Evolutionary conservation across 2,329 filamentous ascomycete genomes (phyloP).

Genomic region (Hypoxylon sp.): DNA sequence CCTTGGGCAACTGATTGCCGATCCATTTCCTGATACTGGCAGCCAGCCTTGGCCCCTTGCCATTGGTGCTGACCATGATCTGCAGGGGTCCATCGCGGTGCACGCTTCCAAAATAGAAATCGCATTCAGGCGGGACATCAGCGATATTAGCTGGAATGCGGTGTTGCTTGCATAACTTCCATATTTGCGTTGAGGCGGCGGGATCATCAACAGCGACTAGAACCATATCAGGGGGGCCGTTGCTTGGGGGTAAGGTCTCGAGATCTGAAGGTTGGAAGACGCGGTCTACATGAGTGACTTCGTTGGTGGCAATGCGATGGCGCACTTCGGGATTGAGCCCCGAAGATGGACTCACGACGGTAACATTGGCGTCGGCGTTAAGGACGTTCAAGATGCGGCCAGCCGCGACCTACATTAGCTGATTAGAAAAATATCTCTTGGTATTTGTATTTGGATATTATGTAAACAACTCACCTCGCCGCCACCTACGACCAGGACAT

Average conservation of each 20-base stretch:
- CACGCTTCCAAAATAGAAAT: conserved; percentile 98
- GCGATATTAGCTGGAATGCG: conserved; percentile 94
- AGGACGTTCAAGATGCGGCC: conserved; percentile 91
- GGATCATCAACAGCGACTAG: conserved; percentile 95
- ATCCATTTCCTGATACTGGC: conserved; percentile 89
- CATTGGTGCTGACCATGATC: conserved; percentile 99
- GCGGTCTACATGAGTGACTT: conserved; percentile 85
- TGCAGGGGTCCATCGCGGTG: conserved; percentile 96
- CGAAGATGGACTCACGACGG: conserved; percentile 82
- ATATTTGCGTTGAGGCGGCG: conserved; percentile 88
- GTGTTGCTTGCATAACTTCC: conserved; percentile 90
- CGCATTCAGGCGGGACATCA: conserved; percentile 95
- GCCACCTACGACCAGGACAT: conserved; percentile 92
- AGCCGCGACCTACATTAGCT: conserved; percentile 85
- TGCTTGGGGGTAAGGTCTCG: conserved; percentile 66
- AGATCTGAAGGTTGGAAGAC: conserved; percentile 90
- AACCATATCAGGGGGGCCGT: conserved; percentile 77
- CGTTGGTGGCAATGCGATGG: conserved; percentile 80
- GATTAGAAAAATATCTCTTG: background rate
- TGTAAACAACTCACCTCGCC: conserved; percentile 79
- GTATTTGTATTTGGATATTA: conserved; percentile 3
- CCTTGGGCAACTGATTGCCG: conserved; percentile 79
- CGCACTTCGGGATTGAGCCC: conserved; percentile 92
- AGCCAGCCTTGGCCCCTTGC: conserved; percentile 92
- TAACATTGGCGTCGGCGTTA: conserved; percentile 93